These are phyloP conservation scores for Ogataea chonburiensis DNA, from an alignment of 805 yeast species.

Conservation along the genomic window DNA sequence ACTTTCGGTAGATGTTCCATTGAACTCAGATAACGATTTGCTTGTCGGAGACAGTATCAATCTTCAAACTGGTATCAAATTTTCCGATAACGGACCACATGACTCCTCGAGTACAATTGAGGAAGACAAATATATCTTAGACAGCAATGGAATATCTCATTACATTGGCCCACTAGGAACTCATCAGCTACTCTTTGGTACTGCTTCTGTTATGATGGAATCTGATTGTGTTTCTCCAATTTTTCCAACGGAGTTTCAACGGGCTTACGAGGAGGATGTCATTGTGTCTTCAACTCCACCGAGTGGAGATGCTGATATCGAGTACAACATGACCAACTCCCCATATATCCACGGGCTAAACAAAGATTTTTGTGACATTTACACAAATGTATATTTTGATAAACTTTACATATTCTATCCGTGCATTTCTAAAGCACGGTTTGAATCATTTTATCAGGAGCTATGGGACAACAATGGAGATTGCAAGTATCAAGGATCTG, in stretches of 20 bases:
- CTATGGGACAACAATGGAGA: slow-evolving; percentile 1
- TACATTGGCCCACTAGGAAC: slow-evolving; percentile 6
- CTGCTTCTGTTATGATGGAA: slow-evolving; percentile 3
- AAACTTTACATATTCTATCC: slow-evolving; percentile 5
- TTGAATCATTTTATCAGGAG: slow-evolving; percentile 1
- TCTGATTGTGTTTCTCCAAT: not conserved
- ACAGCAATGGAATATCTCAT: slow-evolving; percentile 4
- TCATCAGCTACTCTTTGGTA: not conserved
- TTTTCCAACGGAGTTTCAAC: slow-evolving; percentile 3
- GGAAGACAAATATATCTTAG: slow-evolving; percentile 3
- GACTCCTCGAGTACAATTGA: too few relatives aligned
- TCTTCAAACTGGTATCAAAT: not conserved
- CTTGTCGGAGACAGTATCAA: not conserved
- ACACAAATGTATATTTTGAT: slow-evolving; percentile 3
- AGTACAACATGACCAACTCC: too few relatives aligned
- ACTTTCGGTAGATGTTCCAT: not conserved
- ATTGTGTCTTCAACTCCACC: slow-evolving; percentile 1
- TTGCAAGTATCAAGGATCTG: not conserved
- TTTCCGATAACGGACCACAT: too few relatives aligned
- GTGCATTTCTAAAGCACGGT: slow-evolving; percentile 1
- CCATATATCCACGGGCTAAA: not conserved
- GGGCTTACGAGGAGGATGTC: slow-evolving; percentile 1
- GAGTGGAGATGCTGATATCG: not conserved
- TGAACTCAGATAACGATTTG: not conserved
- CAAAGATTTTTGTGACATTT: slow-evolving; percentile 5